Conservation (phyloP, 2,329 filamentous ascomycete genomes). For the Cercospora sp. region DNA sequence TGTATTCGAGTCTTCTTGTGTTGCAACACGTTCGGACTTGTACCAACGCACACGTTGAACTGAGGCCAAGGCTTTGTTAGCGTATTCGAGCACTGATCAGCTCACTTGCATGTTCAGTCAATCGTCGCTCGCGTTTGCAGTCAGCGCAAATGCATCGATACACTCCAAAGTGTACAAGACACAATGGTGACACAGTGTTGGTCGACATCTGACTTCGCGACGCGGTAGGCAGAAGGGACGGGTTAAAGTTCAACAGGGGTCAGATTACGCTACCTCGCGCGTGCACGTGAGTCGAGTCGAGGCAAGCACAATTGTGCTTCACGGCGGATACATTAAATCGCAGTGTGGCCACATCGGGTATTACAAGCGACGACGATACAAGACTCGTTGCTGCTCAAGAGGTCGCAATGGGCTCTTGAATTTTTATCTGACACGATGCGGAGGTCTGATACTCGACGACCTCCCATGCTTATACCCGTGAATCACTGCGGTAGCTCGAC, state of each 20-base stretch:
- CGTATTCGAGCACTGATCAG: not conserved
- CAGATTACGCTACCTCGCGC: not conserved
- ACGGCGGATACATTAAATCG: too few relatives aligned
- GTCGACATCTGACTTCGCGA: not conserved
- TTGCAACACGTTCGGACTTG: not conserved
- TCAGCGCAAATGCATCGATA: not conserved
- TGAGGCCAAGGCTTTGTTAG: not conserved
- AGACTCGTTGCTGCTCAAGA: too few relatives aligned
- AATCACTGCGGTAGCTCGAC: not conserved
- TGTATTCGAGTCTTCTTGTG: not conserved
- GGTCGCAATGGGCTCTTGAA: not conserved
- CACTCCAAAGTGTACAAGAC: not conserved
- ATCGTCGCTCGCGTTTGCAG: not conserved
- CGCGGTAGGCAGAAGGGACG: not conserved
- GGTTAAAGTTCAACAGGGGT: not conserved
- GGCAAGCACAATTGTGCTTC: not conserved
- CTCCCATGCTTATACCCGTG: too few relatives aligned
- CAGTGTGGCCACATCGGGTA: too few relatives aligned
- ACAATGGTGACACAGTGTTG: not conserved
- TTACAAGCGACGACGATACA: too few relatives aligned
- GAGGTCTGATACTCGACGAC: not conserved
- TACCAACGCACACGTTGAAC: not conserved
- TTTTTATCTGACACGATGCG: not conserved
- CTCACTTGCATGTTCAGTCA: not conserved
- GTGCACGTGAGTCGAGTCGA: not conserved